These are phyloP conservation scores for Westerdykella aurantiaca DNA, from an alignment of 2,329 filamentous ascomycete species.

Conservation along the genomic window DNA sequence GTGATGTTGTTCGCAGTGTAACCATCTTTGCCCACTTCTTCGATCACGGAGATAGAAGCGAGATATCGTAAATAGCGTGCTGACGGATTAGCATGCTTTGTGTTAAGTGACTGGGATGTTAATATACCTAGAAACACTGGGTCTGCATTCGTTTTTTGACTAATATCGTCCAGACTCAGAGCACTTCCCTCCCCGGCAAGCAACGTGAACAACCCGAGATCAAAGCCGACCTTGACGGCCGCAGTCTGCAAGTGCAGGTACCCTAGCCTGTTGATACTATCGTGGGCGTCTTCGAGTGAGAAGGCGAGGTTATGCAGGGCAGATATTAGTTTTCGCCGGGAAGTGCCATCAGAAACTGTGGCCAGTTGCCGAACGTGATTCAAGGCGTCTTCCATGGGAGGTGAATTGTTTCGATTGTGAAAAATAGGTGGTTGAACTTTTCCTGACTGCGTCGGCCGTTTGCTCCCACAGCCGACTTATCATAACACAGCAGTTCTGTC, in stretches of 20 bases:
- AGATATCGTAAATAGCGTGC: conserved; percentile 4
- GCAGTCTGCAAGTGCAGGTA: conserved; percentile 4
- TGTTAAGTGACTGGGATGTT: too few species aligned
- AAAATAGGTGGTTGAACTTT: too few species aligned
- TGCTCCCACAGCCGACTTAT: too few species aligned
- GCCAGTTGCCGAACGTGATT: too few species aligned
- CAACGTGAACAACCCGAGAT: conserved; percentile 3
- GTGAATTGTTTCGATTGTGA: too few species aligned
- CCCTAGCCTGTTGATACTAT: not conserved
- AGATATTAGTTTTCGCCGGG: not conserved
- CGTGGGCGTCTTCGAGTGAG: conserved; percentile 1
- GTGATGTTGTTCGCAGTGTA: conserved; percentile 3
- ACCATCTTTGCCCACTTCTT: not conserved
- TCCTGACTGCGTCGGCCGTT: too few species aligned
- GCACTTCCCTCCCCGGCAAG: not conserved
- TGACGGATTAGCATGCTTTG: not conserved
- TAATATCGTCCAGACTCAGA: not conserved
- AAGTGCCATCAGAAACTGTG: too few species aligned
- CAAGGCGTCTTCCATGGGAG: too few species aligned
- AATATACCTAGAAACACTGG: conserved; percentile 2
- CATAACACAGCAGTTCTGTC: too few species aligned
- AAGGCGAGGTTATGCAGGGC: not conserved
- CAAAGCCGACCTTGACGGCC: conserved; percentile 4
- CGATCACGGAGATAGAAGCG: conserved; percentile 4
- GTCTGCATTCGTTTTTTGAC: conserved; percentile 2